These are phyloP conservation scores for Colletotrichum sp. DNA, from an alignment of 2,329 filamentous ascomycete species.

Conservation along the genomic window DNA sequence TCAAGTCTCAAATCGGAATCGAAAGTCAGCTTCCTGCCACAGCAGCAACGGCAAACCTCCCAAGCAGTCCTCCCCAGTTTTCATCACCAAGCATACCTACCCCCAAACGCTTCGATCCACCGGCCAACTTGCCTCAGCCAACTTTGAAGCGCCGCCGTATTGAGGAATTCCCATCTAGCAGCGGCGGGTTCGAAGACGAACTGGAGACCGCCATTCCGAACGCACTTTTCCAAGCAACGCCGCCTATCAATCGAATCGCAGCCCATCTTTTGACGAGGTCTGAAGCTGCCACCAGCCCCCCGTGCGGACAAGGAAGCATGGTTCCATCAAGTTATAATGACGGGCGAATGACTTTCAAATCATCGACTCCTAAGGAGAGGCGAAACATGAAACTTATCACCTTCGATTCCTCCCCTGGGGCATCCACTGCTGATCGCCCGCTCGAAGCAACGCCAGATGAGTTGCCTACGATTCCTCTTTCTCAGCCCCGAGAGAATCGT, in stretches of 20 bases:
- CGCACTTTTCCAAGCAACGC: conserved; percentile 24
- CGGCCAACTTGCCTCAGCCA: not conserved
- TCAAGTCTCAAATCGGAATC: conserved; percentile 7
- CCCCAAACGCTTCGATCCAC: not conserved
- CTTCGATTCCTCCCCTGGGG: conserved; percentile 22
- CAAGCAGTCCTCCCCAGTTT: conserved; percentile 4
- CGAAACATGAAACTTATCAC: conserved; percentile 28
- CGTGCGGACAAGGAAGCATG: conserved; percentile 27
- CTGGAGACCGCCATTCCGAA: conserved; percentile 40
- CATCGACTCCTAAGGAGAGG: conserved; percentile 2
- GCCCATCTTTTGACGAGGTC: not conserved
- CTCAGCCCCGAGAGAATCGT: not conserved
- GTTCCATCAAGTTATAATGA: conserved; percentile 20
- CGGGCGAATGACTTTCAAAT: not conserved
- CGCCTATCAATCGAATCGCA: conserved; percentile 10
- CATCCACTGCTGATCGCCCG: not conserved
- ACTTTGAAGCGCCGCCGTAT: not conserved
- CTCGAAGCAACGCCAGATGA: not conserved
- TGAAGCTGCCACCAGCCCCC: conserved; percentile 18
- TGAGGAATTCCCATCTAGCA: conserved; percentile 17
- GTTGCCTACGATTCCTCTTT: not conserved
- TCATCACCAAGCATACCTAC: not conserved
- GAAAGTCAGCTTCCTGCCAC: not conserved
- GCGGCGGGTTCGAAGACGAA: conserved; percentile 36
- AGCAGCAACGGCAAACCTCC: not conserved